Base-by-base conservation (phyloP, 805 yeast genomes). In the Trichomonascus vanleenenianus region DNA sequence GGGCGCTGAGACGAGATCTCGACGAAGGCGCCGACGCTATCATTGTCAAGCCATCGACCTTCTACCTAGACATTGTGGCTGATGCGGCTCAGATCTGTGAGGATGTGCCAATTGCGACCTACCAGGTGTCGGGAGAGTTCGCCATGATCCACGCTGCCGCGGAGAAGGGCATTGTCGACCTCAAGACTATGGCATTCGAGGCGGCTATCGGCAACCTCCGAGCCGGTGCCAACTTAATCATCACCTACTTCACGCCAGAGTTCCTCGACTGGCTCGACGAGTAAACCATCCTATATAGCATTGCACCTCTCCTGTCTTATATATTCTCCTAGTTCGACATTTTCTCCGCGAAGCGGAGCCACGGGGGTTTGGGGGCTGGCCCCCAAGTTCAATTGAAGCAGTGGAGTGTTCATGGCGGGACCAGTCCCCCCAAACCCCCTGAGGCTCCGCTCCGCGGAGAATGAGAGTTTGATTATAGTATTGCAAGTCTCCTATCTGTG, bases 121-220 rank as follows among this genome's bases (percentile, higher is more conserved):
- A 93, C 66, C 98, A 93, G 65, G 98, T 93, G 19, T 80, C 91
- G 62, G 98, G 98, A 35, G 98, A 93, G 67, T 93, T 77, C 60
- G 97, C 97, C 30, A 93, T 93, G 98, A 66, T 93, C 52, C 95
- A 89, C 61, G 98, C 98, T 6, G 97, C 96, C 44, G 97, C 97
- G 27, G 97, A 88, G 59, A 88, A 88, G 72, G 95, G 95, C 33
- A 75, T 89, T 49, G 85, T 83, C 50, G 97, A 91, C 63, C 74
- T 93, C 65, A 83, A 85, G 66, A 65, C 79, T 47, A 65, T 79
- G 73, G 78, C 74, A 0, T 85, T 84, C 57, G 98, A 93, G 68
- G 70, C 93, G 40, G 96, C 93, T 56, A 74, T 85, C 51, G 97
- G 98, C 1, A 82, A 85, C 59, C 73, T 91, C 50, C 78, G 98